Conservation (phyloP, 352 stramenopile species). For the Phytophthora sojae region DNA sequence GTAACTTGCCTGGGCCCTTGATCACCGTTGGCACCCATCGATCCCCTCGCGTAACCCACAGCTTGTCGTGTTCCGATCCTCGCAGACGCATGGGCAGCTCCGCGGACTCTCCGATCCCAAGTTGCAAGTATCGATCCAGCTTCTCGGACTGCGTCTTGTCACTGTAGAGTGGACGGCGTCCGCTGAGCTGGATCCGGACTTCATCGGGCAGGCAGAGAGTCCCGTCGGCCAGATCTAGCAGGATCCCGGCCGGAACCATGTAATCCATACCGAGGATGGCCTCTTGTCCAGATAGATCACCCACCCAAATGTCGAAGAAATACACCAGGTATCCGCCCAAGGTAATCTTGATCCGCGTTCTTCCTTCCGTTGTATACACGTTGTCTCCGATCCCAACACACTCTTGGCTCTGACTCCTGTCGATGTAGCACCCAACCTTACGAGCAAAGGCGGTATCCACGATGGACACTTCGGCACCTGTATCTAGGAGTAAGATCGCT, state of each 20-base stretch:
- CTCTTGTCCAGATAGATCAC: background rate
- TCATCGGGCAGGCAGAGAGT: too few species aligned
- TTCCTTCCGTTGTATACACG: background rate
- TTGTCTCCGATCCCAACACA: background rate
- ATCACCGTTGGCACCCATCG: constrained; percentile 11
- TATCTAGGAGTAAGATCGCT: background rate
- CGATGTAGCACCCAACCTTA: background rate
- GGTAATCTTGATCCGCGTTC: background rate
- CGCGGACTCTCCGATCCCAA: background rate
- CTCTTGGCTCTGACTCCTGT: background rate
- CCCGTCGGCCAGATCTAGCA: constrained; percentile 8
- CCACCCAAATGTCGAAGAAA: background rate
- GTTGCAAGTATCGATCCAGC: background rate
- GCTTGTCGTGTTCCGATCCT: background rate
- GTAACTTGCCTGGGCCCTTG: background rate
- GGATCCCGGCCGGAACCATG: constrained; percentile 22
- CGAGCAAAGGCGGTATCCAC: background rate
- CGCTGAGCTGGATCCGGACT: constrained; percentile 11
- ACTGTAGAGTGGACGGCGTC: constrained; percentile 6
- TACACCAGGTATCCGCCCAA: too few species aligned
- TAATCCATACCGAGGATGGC: constrained; percentile 1
- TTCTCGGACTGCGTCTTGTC: background rate
- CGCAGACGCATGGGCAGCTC: background rate
- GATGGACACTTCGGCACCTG: background rate
- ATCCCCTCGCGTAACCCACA: constrained; percentile 11